phyloP scores from a whole-genome alignment of 2,329 filamentous ascomycete genomes.

The Aspergillus quadrilineatus region DNA sequence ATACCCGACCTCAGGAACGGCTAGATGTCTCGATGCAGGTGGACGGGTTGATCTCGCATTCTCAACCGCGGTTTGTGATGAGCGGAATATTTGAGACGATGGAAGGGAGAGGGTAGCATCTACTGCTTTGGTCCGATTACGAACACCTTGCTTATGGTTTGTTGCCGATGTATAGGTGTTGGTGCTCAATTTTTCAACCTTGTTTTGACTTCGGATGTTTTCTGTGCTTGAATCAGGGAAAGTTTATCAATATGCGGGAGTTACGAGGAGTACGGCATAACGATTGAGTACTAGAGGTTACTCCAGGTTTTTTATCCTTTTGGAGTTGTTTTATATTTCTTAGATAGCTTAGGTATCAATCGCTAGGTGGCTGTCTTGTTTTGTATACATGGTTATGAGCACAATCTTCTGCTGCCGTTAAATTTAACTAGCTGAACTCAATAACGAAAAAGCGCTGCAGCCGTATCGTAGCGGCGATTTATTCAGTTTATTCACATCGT shows the following conservation, averaged over 20 bases:
- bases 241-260: background rate
- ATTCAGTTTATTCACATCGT: too few relatives aligned
- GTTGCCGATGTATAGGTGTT: background rate
- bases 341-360: background rate
- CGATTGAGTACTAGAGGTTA: background rate
- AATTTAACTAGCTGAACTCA: too few relatives aligned
- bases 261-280: background rate
- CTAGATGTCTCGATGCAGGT: constrained; percentile 1
- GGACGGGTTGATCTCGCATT: constrained; percentile 8
- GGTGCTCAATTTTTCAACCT: too few relatives aligned
- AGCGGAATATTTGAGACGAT: constrained; percentile 50
- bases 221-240: background rate
- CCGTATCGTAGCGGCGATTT: too few relatives aligned
- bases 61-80: constrained; percentile 43
- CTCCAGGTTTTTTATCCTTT: background rate
- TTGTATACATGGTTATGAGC: background rate
- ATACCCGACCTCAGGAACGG: constrained; percentile 7
- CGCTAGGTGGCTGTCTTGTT: background rate
- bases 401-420: too few relatives aligned
- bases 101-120: constrained; percentile 38
- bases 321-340: background rate
- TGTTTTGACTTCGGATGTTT: background rate
- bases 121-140: background rate
- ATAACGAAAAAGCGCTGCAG: too few relatives aligned
- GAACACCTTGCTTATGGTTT: background rate